Evolutionary conservation across 2,329 filamentous ascomycete species (phyloP), one percentile per base, ranked within the genome.

Genomic region (Colletotrichum sp.): DNA sequence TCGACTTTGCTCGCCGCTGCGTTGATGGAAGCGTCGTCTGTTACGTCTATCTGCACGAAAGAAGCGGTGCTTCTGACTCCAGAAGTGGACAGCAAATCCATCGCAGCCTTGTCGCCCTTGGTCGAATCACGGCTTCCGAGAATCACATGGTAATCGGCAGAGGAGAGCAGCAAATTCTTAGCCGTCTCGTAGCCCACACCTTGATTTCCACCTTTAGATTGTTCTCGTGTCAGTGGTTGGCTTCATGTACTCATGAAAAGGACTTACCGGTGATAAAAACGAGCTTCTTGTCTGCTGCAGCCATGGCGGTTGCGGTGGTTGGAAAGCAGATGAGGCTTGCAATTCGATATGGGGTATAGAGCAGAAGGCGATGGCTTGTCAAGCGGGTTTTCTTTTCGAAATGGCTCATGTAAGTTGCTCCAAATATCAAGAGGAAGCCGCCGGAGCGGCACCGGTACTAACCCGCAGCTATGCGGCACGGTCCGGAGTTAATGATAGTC

Each of bases 81-180:
- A 12, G 32, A 21, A 13, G 34, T 48, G 5, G 34, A 48, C 26
- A 13, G n/a, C 10, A 60, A 34, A 26, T 61, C 24, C 18, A 21
- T 34, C 5, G 24, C 55, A 4, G 80, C 79, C 2, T 77, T 69
- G n/a, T 80, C 77, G 0, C 82, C 82, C 1, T 76, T 77, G 24
- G 77, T 55, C 21, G 43, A 21, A 68, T 83, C 79, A 9, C 83
- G 81, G 0, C 80, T 79, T 5, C 82, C 83, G 6, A 85, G 79
- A 13, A 85, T 77, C 30, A 85, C 81, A 60, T 83, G 82, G 74
- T 81, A 82, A n/a, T 72, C 68, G 26, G 80, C 21, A 39, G 48
- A 57, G 5, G 52, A 26, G 8, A 57, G 21, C 5, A 68, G n/a
- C 5, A 68, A 12, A 21, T 68, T 68, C 21, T 68, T 68, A n/a